Evolutionary conservation across 1,284 basidiomycete species (phyloP).

Genomic region (Retiboletus flavoniger): DNA sequence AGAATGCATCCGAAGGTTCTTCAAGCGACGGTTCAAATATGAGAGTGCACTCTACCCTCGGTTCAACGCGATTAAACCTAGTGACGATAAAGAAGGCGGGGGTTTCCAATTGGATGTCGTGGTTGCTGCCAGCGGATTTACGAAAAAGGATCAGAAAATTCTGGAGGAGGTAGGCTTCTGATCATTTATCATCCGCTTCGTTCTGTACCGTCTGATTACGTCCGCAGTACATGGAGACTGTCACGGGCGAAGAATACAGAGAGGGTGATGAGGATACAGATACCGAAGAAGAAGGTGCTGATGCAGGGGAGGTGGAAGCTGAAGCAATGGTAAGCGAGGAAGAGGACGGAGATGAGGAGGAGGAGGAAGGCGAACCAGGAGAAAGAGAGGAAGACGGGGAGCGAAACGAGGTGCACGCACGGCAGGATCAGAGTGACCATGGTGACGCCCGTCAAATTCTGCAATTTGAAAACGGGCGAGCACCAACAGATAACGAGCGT

Average conservation of each 20-base stretch:
- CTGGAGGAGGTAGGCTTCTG: conserved; percentile 72
- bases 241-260: conserved; percentile 44
- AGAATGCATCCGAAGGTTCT: conserved; percentile 93
- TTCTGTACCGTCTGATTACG: conserved; percentile 20
- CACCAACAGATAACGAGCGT: neutral
- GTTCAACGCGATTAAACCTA: conserved; percentile 65
- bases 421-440: conserved; percentile 26
- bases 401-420: conserved; percentile 25
- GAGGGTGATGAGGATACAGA: conserved; percentile 34
- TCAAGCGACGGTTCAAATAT: conserved; percentile 89
- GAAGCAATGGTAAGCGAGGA: conserved; percentile 34
- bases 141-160: conserved; percentile 74
- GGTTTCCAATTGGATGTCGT: conserved; percentile 80
- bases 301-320: conserved; percentile 40
- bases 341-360: conserved; percentile 35
- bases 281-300: conserved; percentile 34
- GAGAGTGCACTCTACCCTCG: conserved; percentile 87
- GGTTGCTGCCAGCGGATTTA: conserved; percentile 91
- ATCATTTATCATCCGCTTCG: conserved; percentile 10
- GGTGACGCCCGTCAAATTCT: conserved; percentile 13
- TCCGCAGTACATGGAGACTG: conserved; percentile 64
- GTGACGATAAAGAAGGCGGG: conserved; percentile 44
- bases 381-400: conserved; percentile 30
- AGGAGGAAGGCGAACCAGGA: conserved; percentile 21
- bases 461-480: conserved; percentile 16